phyloP scores from a whole-genome alignment of 2,329 filamentous ascomycete species.

The Pseudogymnoascus pannorum region DNA sequence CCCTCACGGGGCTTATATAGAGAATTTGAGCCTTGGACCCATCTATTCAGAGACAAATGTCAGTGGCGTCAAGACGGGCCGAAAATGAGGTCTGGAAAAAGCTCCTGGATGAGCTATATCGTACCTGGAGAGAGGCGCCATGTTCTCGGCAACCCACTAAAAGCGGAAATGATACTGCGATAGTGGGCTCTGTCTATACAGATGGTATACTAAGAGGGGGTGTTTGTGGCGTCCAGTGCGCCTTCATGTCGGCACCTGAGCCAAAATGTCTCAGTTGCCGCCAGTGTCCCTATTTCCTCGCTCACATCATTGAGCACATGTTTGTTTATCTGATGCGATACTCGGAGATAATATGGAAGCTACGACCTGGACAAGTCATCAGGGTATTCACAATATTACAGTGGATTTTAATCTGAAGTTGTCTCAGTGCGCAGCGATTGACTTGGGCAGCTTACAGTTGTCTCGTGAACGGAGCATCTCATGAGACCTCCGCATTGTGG shows the following conservation, averaged over 20 bases:
- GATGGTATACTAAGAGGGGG: not conserved
- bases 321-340: not conserved
- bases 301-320: not conserved
- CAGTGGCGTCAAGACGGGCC: slow-evolving; percentile 7
- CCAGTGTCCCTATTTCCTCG: not conserved
- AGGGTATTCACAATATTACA: not conserved
- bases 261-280: slow-evolving; percentile 4
- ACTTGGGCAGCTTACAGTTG: not conserved
- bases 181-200: not conserved
- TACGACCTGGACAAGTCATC: slow-evolving; percentile 1
- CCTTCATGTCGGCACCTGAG: not conserved
- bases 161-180: not conserved
- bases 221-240: not conserved
- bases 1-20: not conserved
- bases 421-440: not conserved
- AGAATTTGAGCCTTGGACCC: not conserved
- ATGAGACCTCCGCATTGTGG: not conserved
- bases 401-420: not conserved
- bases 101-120: not conserved
- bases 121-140: slow-evolving; percentile 1
- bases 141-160: not conserved
- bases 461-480: not conserved
- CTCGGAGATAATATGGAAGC: not conserved
- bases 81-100: not conserved
- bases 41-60: slow-evolving; percentile 3